phyloP scores from a whole-genome alignment of 2,329 filamentous ascomycete species.

The Scedosporium apiospermum region DNA sequence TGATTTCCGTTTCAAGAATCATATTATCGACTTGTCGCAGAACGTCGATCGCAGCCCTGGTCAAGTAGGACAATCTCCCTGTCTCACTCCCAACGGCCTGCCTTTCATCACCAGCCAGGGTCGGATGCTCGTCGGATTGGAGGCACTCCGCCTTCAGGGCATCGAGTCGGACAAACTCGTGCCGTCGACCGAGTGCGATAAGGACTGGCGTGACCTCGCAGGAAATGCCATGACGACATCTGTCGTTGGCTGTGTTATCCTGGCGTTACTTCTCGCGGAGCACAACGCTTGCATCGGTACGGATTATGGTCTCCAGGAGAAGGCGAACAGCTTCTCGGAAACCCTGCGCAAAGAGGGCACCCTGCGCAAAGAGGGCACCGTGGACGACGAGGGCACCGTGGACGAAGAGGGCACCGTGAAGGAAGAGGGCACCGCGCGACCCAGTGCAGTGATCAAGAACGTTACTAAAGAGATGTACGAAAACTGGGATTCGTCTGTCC shows the following conservation, averaged over 20 bases:
- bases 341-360: neutral
- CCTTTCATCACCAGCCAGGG: conserved; percentile 52
- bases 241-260: conserved; percentile 54
- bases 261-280: conserved; percentile 43
- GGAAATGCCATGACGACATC: conserved; percentile 75
- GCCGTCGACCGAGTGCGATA: conserved; percentile 52
- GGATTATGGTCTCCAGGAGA: neutral
- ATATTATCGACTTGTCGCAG: conserved; percentile 58
- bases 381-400: neutral
- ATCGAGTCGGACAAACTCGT: conserved; percentile 53
- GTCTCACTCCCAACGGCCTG: conserved; percentile 57
- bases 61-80: conserved; percentile 49
- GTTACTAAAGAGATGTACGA: neutral
- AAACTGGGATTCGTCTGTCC: neutral
- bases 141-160: conserved; percentile 58
- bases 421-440: neutral
- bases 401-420: no score
- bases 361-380: neutral
- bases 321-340: conserved; percentile 3
- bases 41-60: conserved; percentile 56
- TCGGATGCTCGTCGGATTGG: conserved; percentile 50
- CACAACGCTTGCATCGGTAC: neutral
- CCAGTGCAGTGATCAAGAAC: neutral
- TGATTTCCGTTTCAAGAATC: conserved; percentile 38
- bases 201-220: conserved; percentile 58